A percentile compares a stretch with the other conserved stretches of the same genome.
phyloP scores from a whole-genome alignment of 768 basidiomycete genomes.

The Lentinula detonsa region DNA sequence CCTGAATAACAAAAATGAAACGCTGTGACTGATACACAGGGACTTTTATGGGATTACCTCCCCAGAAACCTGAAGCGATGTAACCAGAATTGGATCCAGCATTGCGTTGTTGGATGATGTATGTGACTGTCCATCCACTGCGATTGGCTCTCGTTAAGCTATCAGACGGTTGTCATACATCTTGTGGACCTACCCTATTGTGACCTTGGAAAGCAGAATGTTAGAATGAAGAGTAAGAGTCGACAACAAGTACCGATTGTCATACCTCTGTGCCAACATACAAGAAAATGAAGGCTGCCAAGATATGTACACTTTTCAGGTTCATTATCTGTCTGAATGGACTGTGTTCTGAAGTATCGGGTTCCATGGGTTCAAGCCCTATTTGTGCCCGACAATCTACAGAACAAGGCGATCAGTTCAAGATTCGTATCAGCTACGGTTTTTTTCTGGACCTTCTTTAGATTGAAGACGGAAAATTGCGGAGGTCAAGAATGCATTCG shows the following conservation, averaged over 20 bases:
- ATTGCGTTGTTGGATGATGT: slow-evolving; percentile 33
- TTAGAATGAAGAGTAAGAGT: background rate
- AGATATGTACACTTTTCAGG: slow-evolving; percentile 26
- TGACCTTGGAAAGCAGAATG: background rate
- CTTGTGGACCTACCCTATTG: background rate
- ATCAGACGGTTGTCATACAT: background rate
- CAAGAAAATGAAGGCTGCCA: slow-evolving; percentile 30
- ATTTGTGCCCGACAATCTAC: slow-evolving; percentile 3
- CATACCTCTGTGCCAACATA: slow-evolving; percentile 39
- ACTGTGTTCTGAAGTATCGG: background rate
- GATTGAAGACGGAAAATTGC: slow-evolving; percentile 61
- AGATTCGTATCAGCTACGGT: background rate
- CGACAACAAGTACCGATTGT: background rate
- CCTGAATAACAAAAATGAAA: slow-evolving; percentile 26
- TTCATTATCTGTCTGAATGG: slow-evolving; percentile 26
- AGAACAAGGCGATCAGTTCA: background rate
- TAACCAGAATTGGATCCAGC: slow-evolving; percentile 48
- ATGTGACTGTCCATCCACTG: slow-evolving; percentile 70
- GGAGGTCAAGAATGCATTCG: slow-evolving; percentile 47
- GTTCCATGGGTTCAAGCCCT: slow-evolving; percentile 3
- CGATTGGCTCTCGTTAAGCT: background rate
- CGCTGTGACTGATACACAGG: background rate
- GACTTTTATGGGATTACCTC: slow-evolving; percentile 28
- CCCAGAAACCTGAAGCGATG: slow-evolving; percentile 52
- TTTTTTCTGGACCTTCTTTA: slow-evolving; percentile 49